Conservation (phyloP, 805 yeast genomes). For the Candida ulmi region DNA sequence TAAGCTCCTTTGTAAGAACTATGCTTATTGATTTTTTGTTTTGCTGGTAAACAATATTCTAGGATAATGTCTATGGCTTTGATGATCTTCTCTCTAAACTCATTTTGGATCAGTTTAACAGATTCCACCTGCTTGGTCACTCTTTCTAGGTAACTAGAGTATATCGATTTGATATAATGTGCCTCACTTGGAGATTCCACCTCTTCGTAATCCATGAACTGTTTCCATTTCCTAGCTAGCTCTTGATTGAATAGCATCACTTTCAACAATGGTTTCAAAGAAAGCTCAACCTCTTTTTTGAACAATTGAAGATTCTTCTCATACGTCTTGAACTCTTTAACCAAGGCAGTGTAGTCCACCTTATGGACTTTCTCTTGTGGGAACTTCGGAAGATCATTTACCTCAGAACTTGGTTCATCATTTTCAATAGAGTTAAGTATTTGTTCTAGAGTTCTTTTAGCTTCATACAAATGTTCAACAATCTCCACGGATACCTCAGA, state of each 20-base stretch:
- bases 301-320: slow-evolving; percentile 13
- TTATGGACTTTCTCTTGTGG: too few relatives aligned
- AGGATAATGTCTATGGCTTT: slow-evolving; percentile 23
- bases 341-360: background rate
- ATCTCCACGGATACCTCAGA: slow-evolving; percentile 6
- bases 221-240: slow-evolving; percentile 24
- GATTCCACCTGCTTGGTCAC: slow-evolving; percentile 22
- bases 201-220: slow-evolving; percentile 24
- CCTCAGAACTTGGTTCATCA: background rate
- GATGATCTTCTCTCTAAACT: slow-evolving; percentile 23
- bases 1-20: slow-evolving; percentile 29
- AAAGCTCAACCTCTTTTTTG: slow-evolving; percentile 13
- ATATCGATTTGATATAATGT: slow-evolving; percentile 22
- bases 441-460: slow-evolving; percentile 13
- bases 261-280: slow-evolving; percentile 7
- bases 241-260: slow-evolving; percentile 11
- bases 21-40: slow-evolving; percentile 25
- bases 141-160: slow-evolving; percentile 23
- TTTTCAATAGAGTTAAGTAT: slow-evolving; percentile 6
- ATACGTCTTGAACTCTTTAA: slow-evolving; percentile 5
- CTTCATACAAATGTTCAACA: slow-evolving; percentile 13
- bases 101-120: slow-evolving; percentile 21
- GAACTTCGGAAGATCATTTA: background rate
- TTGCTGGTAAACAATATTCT: slow-evolving; percentile 21
- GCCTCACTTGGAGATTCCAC: slow-evolving; percentile 5